Percentiles rank a stretch among this genome's conserved stretches.
phyloP scores from a whole-genome alignment of 805 yeast species.

The Candida cerambycidarum region DNA sequence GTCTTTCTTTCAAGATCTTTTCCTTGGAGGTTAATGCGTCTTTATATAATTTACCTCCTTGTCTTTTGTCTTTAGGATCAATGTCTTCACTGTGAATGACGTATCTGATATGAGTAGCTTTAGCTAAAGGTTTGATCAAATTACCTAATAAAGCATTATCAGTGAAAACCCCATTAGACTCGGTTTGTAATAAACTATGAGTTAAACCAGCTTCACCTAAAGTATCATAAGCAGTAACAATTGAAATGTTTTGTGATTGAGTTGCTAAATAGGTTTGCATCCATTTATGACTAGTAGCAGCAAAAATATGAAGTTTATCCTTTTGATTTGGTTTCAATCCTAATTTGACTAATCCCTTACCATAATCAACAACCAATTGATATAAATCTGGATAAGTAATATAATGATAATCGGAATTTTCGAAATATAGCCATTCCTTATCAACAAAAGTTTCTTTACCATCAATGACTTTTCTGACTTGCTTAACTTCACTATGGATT shows the following conservation, averaged over 20 bases:
- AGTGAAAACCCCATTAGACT: slow-evolving; percentile 74
- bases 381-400: slow-evolving; percentile 60
- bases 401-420: slow-evolving; percentile 69
- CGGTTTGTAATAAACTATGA: slow-evolving; percentile 83
- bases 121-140: slow-evolving; percentile 69
- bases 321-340: slow-evolving; percentile 66
- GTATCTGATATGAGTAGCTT: slow-evolving; percentile 58
- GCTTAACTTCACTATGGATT: slow-evolving; percentile 72
- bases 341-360: slow-evolving; percentile 71
- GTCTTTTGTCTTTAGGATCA: slow-evolving; percentile 62
- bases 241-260: slow-evolving; percentile 74
- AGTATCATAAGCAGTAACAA: slow-evolving; percentile 95
- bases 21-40: slow-evolving; percentile 59
- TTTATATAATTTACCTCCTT: slow-evolving; percentile 56
- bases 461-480: slow-evolving; percentile 70
- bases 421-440: slow-evolving; percentile 87
- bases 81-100: slow-evolving; percentile 71
- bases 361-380: slow-evolving; percentile 50
- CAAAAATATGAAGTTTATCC: slow-evolving; percentile 78
- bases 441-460: slow-evolving; percentile 72
- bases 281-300: slow-evolving; percentile 87
- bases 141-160: slow-evolving; percentile 72
- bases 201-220: slow-evolving; percentile 86
- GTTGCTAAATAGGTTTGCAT: slow-evolving; percentile 82
- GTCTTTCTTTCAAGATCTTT: slow-evolving; percentile 63